phyloP scores from a whole-genome alignment of 78 protist genomes.

The Creolimax fragrantissima region DNA sequence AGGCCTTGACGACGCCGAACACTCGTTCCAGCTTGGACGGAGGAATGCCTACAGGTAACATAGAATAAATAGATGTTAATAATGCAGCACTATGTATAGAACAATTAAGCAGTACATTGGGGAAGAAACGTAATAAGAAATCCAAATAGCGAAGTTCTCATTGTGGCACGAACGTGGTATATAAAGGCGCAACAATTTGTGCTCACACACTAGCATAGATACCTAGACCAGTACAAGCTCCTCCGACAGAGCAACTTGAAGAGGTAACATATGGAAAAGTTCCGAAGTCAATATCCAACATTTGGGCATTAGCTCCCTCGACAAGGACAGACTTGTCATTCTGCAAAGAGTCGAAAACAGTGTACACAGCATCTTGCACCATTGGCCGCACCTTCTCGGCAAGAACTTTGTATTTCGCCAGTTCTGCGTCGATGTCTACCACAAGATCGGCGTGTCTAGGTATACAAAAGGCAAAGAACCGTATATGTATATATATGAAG shows the following conservation, averaged over 20 bases:
- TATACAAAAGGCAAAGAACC: background rate
- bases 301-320: slow-evolving; percentile 86
- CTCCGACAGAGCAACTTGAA: slow-evolving; percentile 72
- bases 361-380: slow-evolving; percentile 66
- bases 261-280: slow-evolving; percentile 90
- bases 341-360: slow-evolving; percentile 41
- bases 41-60: slow-evolving; percentile 71
- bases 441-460: slow-evolving; percentile 10
- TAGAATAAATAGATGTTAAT: background rate
- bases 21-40: slow-evolving; percentile 55
- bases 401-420: slow-evolving; percentile 45
- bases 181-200: too few relatives aligned
- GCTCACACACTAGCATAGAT: too few relatives aligned
- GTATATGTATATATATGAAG: too few relatives aligned
- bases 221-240: slow-evolving; percentile 69
- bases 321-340: slow-evolving; percentile 34
- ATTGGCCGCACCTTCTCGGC: slow-evolving; percentile 57
- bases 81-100: background rate
- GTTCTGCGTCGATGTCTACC: slow-evolving; percentile 63
- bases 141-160: slow-evolving; percentile 64
- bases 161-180: slow-evolving; percentile 40
- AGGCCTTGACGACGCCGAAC: slow-evolving; percentile 88
- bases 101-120: background rate
- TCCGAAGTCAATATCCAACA: slow-evolving; percentile 86
- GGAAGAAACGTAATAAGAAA: background rate